Conservation (phyloP, 345 rosid species). For the Bruguiera gymnorhiza region DNA sequence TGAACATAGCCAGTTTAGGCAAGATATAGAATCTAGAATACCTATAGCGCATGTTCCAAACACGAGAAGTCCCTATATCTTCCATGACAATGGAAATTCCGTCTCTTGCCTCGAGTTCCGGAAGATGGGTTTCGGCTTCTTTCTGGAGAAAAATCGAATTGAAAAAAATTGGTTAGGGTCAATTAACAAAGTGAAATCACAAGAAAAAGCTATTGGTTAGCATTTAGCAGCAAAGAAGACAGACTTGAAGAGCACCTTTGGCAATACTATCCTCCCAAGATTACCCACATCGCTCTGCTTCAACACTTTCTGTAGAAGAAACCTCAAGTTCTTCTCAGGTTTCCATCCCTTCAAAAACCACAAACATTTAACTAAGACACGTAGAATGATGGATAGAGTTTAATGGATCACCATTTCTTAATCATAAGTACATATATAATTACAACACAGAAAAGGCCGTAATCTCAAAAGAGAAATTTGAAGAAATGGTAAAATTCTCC, state of each 20-base stretch:
- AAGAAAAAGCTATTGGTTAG: no score
- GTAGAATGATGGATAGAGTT: no score
- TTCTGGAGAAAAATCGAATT: conserved; percentile 40
- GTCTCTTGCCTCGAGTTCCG: conserved; percentile 92
- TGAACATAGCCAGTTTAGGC: not conserved
- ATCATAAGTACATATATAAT: not conserved
- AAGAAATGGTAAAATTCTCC: not conserved
- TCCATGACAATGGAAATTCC: conserved; percentile 96
- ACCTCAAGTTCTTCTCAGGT: conserved; percentile 85
- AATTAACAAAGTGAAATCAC: no score
- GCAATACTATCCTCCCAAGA: conserved; percentile 92
- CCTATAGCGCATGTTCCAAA: conserved; percentile 99
- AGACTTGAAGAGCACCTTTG: conserved; percentile 45
- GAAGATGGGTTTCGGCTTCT: conserved; percentile 96
- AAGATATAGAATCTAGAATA: conserved; percentile 17
- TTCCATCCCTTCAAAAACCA: conserved; percentile 62
- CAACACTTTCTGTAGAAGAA: conserved; percentile 91
- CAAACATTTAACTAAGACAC: no score
- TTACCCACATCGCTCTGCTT: conserved; percentile 99
- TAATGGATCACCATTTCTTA: no score
- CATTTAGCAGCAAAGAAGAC: no score
- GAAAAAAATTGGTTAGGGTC: no score
- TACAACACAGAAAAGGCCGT: not conserved
- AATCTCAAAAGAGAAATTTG: not conserved
- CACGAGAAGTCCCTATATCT: conserved; percentile 94